phyloP scores from a whole-genome alignment of 352 stramenopile species.

The Globisporangium cystogenes region DNA sequence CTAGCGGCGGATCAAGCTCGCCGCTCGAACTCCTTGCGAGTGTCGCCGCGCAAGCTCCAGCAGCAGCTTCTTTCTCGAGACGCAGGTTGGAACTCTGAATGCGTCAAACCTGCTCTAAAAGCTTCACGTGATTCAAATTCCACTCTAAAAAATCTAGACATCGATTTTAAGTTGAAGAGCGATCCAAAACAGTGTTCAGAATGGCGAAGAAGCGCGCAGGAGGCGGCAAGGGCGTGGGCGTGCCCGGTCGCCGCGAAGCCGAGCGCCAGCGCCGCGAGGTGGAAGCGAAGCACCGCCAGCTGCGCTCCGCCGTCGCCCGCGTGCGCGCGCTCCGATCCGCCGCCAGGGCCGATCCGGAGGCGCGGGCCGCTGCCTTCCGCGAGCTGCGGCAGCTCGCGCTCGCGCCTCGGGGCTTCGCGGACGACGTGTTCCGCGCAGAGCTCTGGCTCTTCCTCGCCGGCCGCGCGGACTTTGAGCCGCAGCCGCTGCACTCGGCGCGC shows the following conservation, averaged over 20 bases:
- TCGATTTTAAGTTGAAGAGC: too few species aligned
- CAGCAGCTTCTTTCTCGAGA: conserved; percentile 25
- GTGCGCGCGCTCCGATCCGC: conserved; percentile 17
- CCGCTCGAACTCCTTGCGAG: conserved; percentile 5
- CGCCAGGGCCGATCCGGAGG: conserved; percentile 2
- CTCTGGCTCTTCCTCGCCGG: conserved; percentile 65
- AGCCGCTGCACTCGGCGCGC: conserved; percentile 7
- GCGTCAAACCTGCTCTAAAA: neutral
- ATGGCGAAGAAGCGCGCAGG: conserved; percentile 38
- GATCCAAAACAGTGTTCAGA: too few species aligned
- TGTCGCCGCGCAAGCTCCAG: conserved; percentile 5
- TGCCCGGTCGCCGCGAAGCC: conserved; percentile 22
- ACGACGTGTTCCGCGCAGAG: conserved; percentile 42
- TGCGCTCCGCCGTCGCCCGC: conserved; percentile 26
- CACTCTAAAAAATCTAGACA: too few species aligned
- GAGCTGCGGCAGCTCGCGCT: conserved; percentile 61
- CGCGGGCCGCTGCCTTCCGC: conserved; percentile 20
- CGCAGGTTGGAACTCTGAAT: conserved; percentile 16
- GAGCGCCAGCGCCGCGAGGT: conserved; percentile 36
- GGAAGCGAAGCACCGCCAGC: conserved; percentile 45
- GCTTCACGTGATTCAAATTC: too few species aligned
- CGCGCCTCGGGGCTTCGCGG: conserved; percentile 44
- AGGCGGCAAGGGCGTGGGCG: conserved; percentile 26
- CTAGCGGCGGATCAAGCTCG: neutral
- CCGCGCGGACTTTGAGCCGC: conserved; percentile 10